Conservation (phyloP, 2,329 filamentous ascomycete genomes). For the Chrysoporthe cubensis region DNA sequence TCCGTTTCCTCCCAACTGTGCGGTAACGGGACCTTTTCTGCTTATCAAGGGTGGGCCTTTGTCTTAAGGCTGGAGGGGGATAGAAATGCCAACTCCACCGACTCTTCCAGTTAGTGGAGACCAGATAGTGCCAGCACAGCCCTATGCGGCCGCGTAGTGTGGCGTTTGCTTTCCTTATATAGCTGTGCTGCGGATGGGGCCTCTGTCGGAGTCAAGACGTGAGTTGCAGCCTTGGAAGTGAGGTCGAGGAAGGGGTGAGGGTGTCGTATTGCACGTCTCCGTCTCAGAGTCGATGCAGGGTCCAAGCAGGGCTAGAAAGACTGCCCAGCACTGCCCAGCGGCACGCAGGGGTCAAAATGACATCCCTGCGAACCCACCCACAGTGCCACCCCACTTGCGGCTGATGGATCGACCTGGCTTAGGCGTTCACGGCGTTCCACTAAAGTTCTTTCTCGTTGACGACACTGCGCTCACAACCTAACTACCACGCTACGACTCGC, state of each 20-base stretch:
- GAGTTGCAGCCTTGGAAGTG: background rate
- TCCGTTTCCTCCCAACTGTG: background rate
- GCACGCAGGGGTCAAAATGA: background rate
- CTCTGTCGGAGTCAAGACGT: background rate
- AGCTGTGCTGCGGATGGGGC: background rate
- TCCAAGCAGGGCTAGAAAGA: background rate
- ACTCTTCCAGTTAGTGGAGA: background rate
- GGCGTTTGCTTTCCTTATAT: background rate
- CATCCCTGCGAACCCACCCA: background rate
- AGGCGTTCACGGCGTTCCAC: background rate
- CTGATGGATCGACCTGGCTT: background rate
- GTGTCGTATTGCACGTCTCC: background rate
- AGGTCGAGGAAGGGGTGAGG: background rate
- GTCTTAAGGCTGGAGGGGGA: background rate
- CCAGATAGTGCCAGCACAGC: background rate
- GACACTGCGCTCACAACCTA: background rate
- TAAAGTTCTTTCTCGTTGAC: background rate
- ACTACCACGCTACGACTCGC: background rate
- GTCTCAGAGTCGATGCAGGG: conserved; percentile 1
- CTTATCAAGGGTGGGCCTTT: conserved; percentile 1
- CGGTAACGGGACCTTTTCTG: background rate
- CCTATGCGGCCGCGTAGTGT: background rate
- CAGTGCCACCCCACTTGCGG: background rate
- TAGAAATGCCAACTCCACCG: background rate
- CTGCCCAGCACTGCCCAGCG: background rate